Percentiles rank a stretch among this genome's conserved stretches.
phyloP scores from a whole-genome alignment of 2,329 filamentous ascomycete genomes.

The Metarhizium brunneum region DNA sequence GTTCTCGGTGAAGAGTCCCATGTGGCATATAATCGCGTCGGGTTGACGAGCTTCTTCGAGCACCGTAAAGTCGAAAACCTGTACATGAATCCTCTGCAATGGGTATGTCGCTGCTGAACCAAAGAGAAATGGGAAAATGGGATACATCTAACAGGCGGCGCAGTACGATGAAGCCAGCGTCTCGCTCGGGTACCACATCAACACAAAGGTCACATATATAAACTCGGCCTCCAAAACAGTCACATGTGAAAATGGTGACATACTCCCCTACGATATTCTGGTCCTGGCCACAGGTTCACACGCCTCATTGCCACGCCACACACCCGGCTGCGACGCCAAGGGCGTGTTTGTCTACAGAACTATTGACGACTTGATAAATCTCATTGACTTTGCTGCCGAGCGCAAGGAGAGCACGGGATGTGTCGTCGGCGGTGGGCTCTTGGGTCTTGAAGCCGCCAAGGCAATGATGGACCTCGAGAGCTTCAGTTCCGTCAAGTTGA shows the following conservation, averaged over 20 bases:
- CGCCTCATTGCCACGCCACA: conserved; percentile 61
- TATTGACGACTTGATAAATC: conserved; percentile 67
- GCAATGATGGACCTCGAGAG: conserved; percentile 80
- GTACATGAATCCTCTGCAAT: conserved; percentile 79
- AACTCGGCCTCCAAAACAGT: conserved; percentile 55
- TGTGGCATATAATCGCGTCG: conserved; percentile 85
- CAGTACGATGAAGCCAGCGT: conserved; percentile 62
- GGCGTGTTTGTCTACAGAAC: conserved; percentile 87
- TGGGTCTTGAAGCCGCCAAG: conserved; percentile 83
- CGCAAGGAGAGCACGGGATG: conserved; percentile 60
- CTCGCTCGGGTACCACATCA: conserved; percentile 65
- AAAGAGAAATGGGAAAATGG: too few species aligned
- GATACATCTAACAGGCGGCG: too few species aligned
- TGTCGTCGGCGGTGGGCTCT: conserved; percentile 75
- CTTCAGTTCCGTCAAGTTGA: conserved; percentile 64
- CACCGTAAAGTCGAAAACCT: conserved; percentile 77
- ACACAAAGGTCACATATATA: conserved; percentile 60
- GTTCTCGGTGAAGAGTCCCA: conserved; percentile 85
- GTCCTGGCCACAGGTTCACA: conserved; percentile 83
- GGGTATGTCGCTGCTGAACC: conserved; percentile 40
- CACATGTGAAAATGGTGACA: conserved; percentile 58
- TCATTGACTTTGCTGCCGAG: conserved; percentile 63
- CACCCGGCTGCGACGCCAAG: conserved; percentile 67
- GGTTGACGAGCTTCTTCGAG: conserved; percentile 80
- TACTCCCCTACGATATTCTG: conserved; percentile 67